These are phyloP conservation scores for Pyricularia sp. DNA, from an alignment of 2,329 filamentous ascomycete genomes.

Conservation along the genomic window DNA sequence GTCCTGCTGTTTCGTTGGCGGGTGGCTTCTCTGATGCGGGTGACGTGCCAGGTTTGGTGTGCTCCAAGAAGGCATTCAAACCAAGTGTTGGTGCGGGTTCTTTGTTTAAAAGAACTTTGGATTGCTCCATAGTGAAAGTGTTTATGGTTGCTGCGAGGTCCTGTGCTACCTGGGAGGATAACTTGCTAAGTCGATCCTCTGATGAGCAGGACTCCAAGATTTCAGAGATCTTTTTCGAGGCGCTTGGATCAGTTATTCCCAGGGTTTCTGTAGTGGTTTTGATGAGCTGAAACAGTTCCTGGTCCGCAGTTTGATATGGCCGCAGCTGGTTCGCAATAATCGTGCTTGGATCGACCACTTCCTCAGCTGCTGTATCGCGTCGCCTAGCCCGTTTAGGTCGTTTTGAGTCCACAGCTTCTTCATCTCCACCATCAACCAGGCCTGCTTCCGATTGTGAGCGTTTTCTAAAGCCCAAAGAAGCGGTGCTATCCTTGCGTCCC, in stretches of 20 bases:
- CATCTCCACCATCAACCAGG: slow-evolving; percentile 39
- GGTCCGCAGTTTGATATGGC: slow-evolving; percentile 42
- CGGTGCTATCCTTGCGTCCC: slow-evolving; percentile 17
- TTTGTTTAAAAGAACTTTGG: slow-evolving; percentile 38
- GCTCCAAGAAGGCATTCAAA: slow-evolving; percentile 49
- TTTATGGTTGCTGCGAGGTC: slow-evolving; percentile 37
- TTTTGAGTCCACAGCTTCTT: slow-evolving; percentile 45
- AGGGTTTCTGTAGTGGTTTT: slow-evolving; percentile 42
- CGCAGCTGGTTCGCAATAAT: slow-evolving; percentile 41
- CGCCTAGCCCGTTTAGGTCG: slow-evolving; percentile 53
- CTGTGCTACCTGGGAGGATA: slow-evolving; percentile 30
- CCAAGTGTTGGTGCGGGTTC: slow-evolving; percentile 38
- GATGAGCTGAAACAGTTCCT: slow-evolving; percentile 40
- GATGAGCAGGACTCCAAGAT: slow-evolving; percentile 37
- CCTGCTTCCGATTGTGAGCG: slow-evolving; percentile 50
- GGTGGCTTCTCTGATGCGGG: slow-evolving; percentile 27
- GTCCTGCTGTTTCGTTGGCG: slow-evolving; percentile 39
- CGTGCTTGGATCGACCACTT: slow-evolving; percentile 37
- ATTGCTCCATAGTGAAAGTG: slow-evolving; percentile 39
- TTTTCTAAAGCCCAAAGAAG: slow-evolving; percentile 37
- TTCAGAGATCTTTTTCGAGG: slow-evolving; percentile 32
- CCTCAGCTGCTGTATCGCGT: slow-evolving; percentile 41
- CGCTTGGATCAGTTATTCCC: slow-evolving; percentile 35
- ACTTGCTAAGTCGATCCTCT: slow-evolving; percentile 36
- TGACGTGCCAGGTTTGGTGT: slow-evolving; percentile 43